phyloP scores from a whole-genome alignment of 176 grass and related monocot species.

The Carex cristatella region DNA sequence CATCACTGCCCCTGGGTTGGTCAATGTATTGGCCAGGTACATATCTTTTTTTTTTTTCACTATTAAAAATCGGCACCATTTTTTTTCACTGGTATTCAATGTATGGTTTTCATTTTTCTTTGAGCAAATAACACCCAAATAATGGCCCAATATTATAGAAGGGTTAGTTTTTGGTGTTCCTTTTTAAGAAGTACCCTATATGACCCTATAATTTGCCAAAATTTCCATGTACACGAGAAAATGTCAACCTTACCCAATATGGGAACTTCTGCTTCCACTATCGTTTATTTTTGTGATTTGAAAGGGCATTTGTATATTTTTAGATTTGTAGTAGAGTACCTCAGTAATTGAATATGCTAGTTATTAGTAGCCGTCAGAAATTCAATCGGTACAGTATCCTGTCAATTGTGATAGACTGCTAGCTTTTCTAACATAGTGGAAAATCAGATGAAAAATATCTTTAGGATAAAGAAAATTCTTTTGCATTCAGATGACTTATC shows the following conservation, averaged over 20 bases:
- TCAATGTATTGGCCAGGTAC: constrained; percentile 91
- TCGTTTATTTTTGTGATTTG: background rate
- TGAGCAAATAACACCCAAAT: background rate
- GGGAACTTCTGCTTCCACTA: background rate
- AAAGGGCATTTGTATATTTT: background rate
- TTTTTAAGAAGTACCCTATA: background rate
- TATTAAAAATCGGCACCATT: background rate
- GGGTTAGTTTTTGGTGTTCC: background rate
- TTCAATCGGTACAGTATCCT: background rate
- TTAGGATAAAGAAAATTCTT: no score
- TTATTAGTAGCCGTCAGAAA: background rate
- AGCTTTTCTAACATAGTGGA: background rate
- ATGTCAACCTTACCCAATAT: background rate
- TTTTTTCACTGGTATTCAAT: background rate
- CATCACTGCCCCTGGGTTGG: constrained; percentile 98
- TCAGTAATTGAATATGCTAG: background rate
- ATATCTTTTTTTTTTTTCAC: constrained; percentile 1
- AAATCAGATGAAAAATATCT: background rate
- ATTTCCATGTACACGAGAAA: background rate
- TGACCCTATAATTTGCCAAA: background rate
- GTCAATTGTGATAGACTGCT: background rate
- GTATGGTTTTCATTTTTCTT: background rate
- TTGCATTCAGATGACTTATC: no score
- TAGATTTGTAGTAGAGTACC: background rate
- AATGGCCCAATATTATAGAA: background rate